A percentile compares a stretch with the other conserved stretches of the same genome.
These are phyloP conservation scores for Rhizopogon vesiculosus DNA, from an alignment of 768 basidiomycete genomes.

Conservation along the genomic window DNA sequence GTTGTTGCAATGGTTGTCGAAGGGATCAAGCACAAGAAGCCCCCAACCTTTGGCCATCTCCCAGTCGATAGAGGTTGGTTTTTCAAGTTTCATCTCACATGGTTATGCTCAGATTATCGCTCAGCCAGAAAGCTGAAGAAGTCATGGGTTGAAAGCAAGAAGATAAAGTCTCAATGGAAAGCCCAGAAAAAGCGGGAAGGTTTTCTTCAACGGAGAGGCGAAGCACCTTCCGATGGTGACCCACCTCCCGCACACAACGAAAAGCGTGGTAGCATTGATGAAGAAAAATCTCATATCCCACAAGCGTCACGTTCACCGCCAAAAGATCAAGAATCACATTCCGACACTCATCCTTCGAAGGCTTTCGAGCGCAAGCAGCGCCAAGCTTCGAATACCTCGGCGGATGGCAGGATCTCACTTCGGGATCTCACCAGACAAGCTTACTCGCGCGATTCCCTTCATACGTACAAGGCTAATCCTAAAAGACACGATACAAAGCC, in stretches of 20 bases:
- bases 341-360: not conserved
- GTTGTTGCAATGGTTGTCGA: constrained; percentile 3
- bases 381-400: constrained; percentile 1
- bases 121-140: constrained; percentile 78
- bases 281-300: not conserved
- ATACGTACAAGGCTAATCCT: constrained; percentile 50
- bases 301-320: not conserved
- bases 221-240: not conserved
- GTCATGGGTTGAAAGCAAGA: constrained; percentile 72
- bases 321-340: not conserved
- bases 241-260: not conserved
- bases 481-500: constrained; percentile 12
- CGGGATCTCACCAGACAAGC: constrained; percentile 61
- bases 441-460: constrained; percentile 54
- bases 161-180: constrained; percentile 78
- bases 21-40: constrained; percentile 37
- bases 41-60: constrained; percentile 67
- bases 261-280: not conserved
- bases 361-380: not conserved
- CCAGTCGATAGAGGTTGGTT: constrained; percentile 57
- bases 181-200: constrained; percentile 56
- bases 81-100: not conserved
- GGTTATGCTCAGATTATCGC: constrained; percentile 4
- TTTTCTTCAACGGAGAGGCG: constrained; percentile 11
- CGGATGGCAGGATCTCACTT: constrained; percentile 28